Evolutionary conservation across 2,329 filamentous ascomycete genomes (phyloP).

Genomic region (Dichotomopilus funicola): DNA sequence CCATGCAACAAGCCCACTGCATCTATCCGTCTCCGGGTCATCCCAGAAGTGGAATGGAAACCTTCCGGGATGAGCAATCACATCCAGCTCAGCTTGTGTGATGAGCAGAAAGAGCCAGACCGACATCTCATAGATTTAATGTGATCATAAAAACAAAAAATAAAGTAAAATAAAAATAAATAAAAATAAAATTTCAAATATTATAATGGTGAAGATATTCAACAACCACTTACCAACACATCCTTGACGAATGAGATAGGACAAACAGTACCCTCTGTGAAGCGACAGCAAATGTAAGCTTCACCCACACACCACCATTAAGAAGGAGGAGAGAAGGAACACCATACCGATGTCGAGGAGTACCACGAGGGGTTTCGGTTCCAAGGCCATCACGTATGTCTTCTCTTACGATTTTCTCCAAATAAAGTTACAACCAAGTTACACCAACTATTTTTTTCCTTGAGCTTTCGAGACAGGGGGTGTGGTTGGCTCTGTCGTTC

Average conservation of each 20-base stretch:
- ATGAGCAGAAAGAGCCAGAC: constrained; percentile 3
- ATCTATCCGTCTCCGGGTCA: too few relatives aligned
- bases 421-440: too few relatives aligned
- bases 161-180: too few relatives aligned
- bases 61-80: too few relatives aligned
- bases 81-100: not conserved
- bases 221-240: constrained; percentile 57
- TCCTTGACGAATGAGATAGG: constrained; percentile 81
- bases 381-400: too few relatives aligned
- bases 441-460: too few relatives aligned
- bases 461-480: not conserved
- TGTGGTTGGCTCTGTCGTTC: too few relatives aligned
- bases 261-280: constrained; percentile 71
- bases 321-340: constrained; percentile 10
- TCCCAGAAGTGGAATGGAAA: too few relatives aligned
- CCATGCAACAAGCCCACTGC: too few relatives aligned
- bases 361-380: constrained; percentile 36
- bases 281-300: constrained; percentile 28
- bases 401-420: too few relatives aligned
- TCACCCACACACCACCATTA: constrained; percentile 1
- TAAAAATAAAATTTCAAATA: not conserved
- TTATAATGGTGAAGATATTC: constrained; percentile 10
- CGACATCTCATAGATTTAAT: not conserved
- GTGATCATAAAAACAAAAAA: too few relatives aligned
- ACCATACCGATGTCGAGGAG: constrained; percentile 52